A percentile compares a stretch with the other conserved stretches of the same genome.
Evolutionary conservation across 176 grass and related monocot species (phyloP).

Genomic region (Carex littledalei): DNA sequence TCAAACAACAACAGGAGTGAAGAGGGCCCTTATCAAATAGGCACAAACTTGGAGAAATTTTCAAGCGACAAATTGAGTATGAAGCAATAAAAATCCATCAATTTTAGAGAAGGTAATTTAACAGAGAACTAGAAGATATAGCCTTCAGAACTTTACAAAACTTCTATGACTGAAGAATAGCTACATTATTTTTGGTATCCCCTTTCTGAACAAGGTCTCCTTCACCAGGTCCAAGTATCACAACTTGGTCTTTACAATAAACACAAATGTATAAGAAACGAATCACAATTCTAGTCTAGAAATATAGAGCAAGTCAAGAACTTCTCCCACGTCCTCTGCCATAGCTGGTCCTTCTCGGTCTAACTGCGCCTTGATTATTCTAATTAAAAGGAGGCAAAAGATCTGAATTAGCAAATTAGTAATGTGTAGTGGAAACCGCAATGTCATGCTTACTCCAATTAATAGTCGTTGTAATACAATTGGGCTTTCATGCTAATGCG

Average conservation of each 20-base stretch:
- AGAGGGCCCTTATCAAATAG: not conserved
- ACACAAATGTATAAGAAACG: not conserved
- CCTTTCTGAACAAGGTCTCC: not conserved
- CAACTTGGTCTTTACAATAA: not conserved
- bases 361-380: not conserved
- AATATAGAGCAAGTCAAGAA: not conserved
- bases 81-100: not conserved
- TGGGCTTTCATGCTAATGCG: not conserved
- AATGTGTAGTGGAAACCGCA: not conserved
- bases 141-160: not conserved
- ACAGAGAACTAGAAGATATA: not conserved
- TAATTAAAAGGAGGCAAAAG: not conserved
- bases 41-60: not conserved
- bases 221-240: no score
- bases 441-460: not conserved
- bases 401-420: slow-evolving; percentile 4
- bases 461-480: not conserved
- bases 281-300: not conserved
- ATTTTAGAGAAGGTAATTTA: not conserved
- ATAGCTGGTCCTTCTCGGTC: not conserved
- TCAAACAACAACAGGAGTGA: not conserved
- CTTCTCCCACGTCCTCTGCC: not conserved
- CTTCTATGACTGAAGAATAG: not conserved
- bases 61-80: not conserved
- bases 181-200: not conserved